Percentiles rank a stretch among this genome's conserved stretches.
These are phyloP conservation scores for Cystobasidiaceae sp. DNA, from an alignment of 1,284 basidiomycete genomes.

Conservation along the genomic window DNA sequence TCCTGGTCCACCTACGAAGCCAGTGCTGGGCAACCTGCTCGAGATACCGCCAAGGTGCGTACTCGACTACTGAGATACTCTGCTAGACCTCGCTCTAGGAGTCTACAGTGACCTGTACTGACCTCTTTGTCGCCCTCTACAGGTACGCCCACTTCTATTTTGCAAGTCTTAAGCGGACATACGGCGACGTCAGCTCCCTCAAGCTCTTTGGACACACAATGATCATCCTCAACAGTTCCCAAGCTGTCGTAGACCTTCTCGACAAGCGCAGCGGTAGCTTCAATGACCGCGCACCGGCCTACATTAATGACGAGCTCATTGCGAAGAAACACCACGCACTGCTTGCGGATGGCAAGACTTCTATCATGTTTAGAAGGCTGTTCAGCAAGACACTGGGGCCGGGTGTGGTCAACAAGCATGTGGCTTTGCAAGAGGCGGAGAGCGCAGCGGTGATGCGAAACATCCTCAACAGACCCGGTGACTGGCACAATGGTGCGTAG, in stretches of 20 bases:
- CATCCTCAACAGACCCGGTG: not conserved
- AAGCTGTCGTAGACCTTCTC: not conserved
- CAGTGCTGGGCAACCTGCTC: constrained; percentile 3
- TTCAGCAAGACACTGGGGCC: constrained; percentile 1
- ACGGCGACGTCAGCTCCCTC: not conserved
- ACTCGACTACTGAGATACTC: too few relatives aligned
- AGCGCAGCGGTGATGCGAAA: constrained; percentile 2
- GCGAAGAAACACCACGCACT: not conserved
- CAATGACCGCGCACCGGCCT: not conserved
- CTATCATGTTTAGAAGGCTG: not conserved
- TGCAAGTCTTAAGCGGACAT: not conserved
- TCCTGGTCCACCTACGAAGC: constrained; percentile 1
- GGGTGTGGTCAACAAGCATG: not conserved
- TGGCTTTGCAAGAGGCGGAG: constrained; percentile 9
- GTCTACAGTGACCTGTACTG: too few relatives aligned
- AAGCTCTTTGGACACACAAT: constrained; percentile 8
- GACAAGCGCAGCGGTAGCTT: constrained; percentile 2
- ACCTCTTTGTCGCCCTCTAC: too few relatives aligned
- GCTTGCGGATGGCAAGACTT: not conserved
- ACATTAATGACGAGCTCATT: constrained; percentile 2
- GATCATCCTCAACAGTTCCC: constrained; percentile 17
- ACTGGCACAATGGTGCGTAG: not conserved
- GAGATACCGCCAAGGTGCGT: not conserved
- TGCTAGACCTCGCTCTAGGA: too few relatives aligned
- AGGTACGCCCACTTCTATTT: constrained; percentile 4